These are phyloP conservation scores for Melampsora larici-populina DNA, from an alignment of 1,284 basidiomycete species.

Conservation along the genomic window DNA sequence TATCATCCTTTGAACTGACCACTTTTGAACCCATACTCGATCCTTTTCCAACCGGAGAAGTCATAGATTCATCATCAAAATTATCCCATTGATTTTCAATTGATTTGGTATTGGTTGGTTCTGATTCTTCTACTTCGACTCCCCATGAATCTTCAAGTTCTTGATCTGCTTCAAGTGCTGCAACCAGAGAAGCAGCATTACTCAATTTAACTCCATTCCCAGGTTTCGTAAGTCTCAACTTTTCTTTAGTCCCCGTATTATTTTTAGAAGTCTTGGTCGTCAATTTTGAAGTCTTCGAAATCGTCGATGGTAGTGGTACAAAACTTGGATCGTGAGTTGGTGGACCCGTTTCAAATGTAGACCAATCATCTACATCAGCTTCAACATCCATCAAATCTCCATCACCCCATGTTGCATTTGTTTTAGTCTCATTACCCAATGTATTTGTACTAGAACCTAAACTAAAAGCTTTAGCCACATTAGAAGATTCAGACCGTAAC, in stretches of 20 bases:
- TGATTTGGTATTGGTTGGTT: neutral
- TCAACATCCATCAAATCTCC: conserved; percentile 85
- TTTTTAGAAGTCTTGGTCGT: neutral
- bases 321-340: conserved; percentile 33
- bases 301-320: conserved; percentile 34
- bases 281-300: neutral
- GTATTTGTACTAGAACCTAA: conserved; percentile 54
- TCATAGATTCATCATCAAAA: neutral
- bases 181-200: conserved; percentile 22
- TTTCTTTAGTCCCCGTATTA: neutral
- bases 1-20: conserved; percentile 28
- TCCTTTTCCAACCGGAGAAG: neutral
- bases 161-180: conserved; percentile 35
- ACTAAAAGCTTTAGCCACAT: conserved; percentile 2
- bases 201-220: neutral
- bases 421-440: conserved; percentile 54
- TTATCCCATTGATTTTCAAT: neutral
- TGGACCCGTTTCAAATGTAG: conserved; percentile 39
- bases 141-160: conserved; percentile 27
- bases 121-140: neutral
- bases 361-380: conserved; percentile 85
- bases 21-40: neutral
- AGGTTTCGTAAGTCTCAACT: conserved; percentile 1
- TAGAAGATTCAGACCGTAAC: neutral
- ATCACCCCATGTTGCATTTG: conserved; percentile 61